Base-by-base conservation (phyloP, 2,329 filamentous ascomycete genomes). In the Penicillium sp. region DNA sequence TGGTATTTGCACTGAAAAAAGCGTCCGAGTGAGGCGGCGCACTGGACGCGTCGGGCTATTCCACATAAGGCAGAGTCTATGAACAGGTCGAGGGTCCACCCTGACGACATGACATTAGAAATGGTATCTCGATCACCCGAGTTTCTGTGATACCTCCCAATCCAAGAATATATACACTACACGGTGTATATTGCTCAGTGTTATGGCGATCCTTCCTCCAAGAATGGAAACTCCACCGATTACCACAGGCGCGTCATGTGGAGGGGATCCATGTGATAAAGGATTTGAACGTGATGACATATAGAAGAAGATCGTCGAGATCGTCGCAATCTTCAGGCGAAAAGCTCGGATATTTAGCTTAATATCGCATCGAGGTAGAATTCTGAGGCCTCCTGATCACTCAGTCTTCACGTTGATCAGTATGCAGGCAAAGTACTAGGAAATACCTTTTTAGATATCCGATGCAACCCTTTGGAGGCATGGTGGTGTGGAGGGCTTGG, bases 1-100 rank as follows among this genome's bases (percentile, higher is more conserved):
- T 73, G 69, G 70, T 72, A n/a, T 76, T 77, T 68, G 67, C 64
- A 16, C 44, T 73, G 45, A 66, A 60, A 39, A 70, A 55, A 56
- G 56, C 49, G 44, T 58, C 53, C 34, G 53, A 25, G 43, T 50
- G 52, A 48, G 31, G 45, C 51, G 38, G 36, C 44, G 41, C 27
- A 41, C 39, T 27, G 33, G 41, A 41, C 25, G 58, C 44, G 41
- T 55, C 52, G 53, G 57, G 45, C 36, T 45, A 50, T 45, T 25
- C 34, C 55, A 31, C 43, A 58, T 48, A 49, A 23, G 19, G 16
- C 27, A 31, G 9, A 49, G 13, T 54, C 19, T 49, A 49, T 25
- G 27, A 41, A 25, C 19, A 34, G 44, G 15, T n/a, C 11, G 19
- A 49, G 16, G 34, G 21, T 29, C 41, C 27, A 44, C 13, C 7